These are phyloP conservation scores for Athelia sp. DNA, from an alignment of 1,284 basidiomycete species.

Conservation along the genomic window DNA sequence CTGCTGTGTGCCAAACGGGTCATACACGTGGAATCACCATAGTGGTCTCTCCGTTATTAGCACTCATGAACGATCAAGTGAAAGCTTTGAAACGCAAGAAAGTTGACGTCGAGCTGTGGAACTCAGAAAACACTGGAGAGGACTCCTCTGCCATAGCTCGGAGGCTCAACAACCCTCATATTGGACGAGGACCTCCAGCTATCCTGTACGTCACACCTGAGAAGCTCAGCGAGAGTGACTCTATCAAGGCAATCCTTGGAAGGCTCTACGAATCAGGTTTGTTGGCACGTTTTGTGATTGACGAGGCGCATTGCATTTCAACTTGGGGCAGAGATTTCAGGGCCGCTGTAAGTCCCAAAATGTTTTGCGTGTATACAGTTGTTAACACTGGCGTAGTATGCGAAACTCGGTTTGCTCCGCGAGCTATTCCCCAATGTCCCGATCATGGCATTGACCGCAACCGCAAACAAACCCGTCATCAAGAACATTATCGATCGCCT, in stretches of 20 bases:
- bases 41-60: constrained; percentile 87
- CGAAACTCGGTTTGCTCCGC: constrained; percentile 64
- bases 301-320: constrained; percentile 93
- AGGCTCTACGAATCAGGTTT: constrained; percentile 50
- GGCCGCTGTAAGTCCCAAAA: constrained; percentile 48
- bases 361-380: neutral
- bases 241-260: constrained; percentile 53
- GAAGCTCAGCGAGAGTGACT: constrained; percentile 64
- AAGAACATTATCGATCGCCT: constrained; percentile 78
- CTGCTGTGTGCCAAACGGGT: constrained; percentile 76
- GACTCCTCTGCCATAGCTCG: constrained; percentile 36
- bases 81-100: constrained; percentile 58
- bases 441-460: constrained; percentile 95
- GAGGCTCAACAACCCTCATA: constrained; percentile 25
- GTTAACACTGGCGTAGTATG: constrained; percentile 45
- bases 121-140: constrained; percentile 51
- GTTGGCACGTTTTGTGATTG: constrained; percentile 89
- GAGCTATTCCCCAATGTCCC: constrained; percentile 75
- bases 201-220: constrained; percentile 92
- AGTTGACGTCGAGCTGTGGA: constrained; percentile 73
- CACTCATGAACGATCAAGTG: constrained; percentile 92
- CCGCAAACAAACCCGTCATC: constrained; percentile 76
- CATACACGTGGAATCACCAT: constrained; percentile 81
- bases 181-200: constrained; percentile 46
- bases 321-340: constrained; percentile 87